Percentiles rank a stretch among this genome's conserved stretches.
Conservation (phyloP, 2,329 filamentous ascomycete species). For the Onygenales sp. region DNA sequence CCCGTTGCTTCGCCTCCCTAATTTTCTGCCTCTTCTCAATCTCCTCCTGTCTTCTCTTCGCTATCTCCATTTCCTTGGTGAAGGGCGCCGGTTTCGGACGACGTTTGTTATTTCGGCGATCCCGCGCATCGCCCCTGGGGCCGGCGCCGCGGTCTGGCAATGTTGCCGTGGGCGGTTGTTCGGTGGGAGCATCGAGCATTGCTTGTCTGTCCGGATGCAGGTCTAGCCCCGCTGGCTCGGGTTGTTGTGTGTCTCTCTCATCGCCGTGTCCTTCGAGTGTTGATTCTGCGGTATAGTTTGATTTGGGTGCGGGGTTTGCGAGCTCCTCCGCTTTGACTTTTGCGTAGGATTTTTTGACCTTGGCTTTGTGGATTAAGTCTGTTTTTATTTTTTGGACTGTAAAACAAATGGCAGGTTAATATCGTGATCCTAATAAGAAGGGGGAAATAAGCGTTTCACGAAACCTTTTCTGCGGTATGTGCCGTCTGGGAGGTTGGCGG, state of each 20-base stretch:
- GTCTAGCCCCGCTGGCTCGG: constrained; percentile 35
- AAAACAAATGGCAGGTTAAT: constrained; percentile 2
- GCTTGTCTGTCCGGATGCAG: constrained; percentile 53
- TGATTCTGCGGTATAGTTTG: constrained; percentile 23
- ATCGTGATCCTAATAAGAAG: neutral
- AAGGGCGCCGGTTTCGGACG: constrained; percentile 42
- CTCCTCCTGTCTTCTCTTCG: constrained; percentile 48
- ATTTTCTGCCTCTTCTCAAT: constrained; percentile 56
- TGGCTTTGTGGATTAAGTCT: constrained; percentile 81
- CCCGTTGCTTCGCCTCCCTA: constrained; percentile 61
- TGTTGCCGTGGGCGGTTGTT: constrained; percentile 4
- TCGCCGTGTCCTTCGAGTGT: constrained; percentile 21
- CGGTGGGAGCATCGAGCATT: constrained; percentile 42
- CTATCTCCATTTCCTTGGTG: constrained; percentile 60
- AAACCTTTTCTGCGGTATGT: constrained; percentile 71
- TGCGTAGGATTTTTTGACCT: constrained; percentile 84
- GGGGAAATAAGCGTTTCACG: neutral
- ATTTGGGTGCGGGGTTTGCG: constrained; percentile 20
- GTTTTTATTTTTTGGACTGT: constrained; percentile 81
- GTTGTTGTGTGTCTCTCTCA: constrained; percentile 6
- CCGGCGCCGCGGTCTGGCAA: constrained; percentile 11
- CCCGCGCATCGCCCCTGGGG: constrained; percentile 16
- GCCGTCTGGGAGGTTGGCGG: constrained; percentile 83
- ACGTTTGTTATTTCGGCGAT: constrained; percentile 18
- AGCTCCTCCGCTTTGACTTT: constrained; percentile 65